These are phyloP conservation scores for Yarrowia deformans DNA, from an alignment of 805 yeast species.

Conservation along the genomic window DNA sequence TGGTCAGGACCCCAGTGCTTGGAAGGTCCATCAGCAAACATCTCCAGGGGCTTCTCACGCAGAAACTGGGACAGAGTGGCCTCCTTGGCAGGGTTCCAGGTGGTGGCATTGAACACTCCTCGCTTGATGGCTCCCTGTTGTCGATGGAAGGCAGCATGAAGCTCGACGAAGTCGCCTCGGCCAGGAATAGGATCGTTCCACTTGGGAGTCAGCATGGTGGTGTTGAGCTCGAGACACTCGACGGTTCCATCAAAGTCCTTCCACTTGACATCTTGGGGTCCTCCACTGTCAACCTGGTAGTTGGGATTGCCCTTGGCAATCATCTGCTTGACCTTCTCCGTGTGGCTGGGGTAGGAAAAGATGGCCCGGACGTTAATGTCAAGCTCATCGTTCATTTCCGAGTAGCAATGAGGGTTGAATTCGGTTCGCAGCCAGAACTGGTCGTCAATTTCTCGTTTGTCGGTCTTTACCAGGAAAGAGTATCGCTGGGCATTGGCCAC, in stretches of 20 bases:
- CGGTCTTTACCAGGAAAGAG: constrained; percentile 62
- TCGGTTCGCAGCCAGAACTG: constrained; percentile 54
- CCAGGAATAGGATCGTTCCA: constrained; percentile 47
- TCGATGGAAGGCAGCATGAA: constrained; percentile 50
- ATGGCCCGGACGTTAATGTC: constrained; percentile 51
- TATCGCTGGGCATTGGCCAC: constrained; percentile 82
- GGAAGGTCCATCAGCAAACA: constrained; percentile 57
- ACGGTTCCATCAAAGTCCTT: constrained; percentile 45
- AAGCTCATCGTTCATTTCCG: constrained; percentile 50
- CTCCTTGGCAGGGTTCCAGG: constrained; percentile 42
- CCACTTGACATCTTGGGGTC: constrained; percentile 41
- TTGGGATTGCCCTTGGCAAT: constrained; percentile 35
- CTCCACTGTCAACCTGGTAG: background rate
- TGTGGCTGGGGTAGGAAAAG: constrained; percentile 48
- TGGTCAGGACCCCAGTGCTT: constrained; percentile 60
- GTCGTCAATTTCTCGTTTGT: constrained; percentile 46
- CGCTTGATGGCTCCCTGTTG: constrained; percentile 50
- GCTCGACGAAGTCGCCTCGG: constrained; percentile 48
- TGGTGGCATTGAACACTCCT: constrained; percentile 47
- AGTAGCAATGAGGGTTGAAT: constrained; percentile 53
- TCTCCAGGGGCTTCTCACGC: constrained; percentile 37
- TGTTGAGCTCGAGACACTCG: constrained; percentile 46
- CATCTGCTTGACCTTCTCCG: constrained; percentile 39
- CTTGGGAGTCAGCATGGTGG: constrained; percentile 44
- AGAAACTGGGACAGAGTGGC: constrained; percentile 42